A percentile compares a stretch with the other conserved stretches of the same genome.
Conservation (phyloP, 2,329 filamentous ascomycete genomes). For the Microsporum audouinii region DNA sequence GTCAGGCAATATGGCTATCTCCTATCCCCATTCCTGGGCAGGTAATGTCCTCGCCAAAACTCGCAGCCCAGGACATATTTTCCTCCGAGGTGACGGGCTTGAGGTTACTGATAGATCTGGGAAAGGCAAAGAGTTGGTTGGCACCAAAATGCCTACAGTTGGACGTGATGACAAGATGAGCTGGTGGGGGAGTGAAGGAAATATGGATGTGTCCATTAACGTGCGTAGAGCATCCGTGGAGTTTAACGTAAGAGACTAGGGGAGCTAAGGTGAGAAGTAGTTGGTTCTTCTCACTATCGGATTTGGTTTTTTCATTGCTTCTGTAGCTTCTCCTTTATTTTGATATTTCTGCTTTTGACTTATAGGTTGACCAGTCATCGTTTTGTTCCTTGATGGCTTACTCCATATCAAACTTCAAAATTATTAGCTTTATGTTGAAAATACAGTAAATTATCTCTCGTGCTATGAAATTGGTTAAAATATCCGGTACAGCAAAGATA, state of each 20-base stretch:
- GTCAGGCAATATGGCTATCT: slow-evolving; percentile 19
- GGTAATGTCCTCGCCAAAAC: slow-evolving; percentile 19
- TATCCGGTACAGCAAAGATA: too few relatives aligned
- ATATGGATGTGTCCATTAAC: slow-evolving; percentile 15
- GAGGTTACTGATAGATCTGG: slow-evolving; percentile 10
- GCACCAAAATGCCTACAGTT: slow-evolving; percentile 10
- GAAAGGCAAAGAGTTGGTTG: slow-evolving; percentile 11
- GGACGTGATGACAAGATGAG: slow-evolving; percentile 4
- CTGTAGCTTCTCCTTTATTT: too few relatives aligned
- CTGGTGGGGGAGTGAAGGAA: slow-evolving; percentile 18
- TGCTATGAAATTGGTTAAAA: too few relatives aligned
- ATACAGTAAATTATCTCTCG: too few relatives aligned
- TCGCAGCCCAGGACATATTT: slow-evolving; percentile 13
- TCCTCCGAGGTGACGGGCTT: slow-evolving; percentile 19
- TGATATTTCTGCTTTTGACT: too few relatives aligned
- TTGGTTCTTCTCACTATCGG: neutral
- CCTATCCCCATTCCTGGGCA: slow-evolving; percentile 24
- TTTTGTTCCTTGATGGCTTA: too few relatives aligned
- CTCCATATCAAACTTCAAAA: too few relatives aligned
- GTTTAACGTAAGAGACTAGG: neutral
- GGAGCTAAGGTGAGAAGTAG: neutral
- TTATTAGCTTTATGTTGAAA: too few relatives aligned
- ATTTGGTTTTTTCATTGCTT: too few relatives aligned
- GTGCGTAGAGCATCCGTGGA: neutral
- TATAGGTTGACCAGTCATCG: too few relatives aligned